Conservation (phyloP, 2,329 filamentous ascomycete genomes). For the Colletotrichum chrysophilum region DNA sequence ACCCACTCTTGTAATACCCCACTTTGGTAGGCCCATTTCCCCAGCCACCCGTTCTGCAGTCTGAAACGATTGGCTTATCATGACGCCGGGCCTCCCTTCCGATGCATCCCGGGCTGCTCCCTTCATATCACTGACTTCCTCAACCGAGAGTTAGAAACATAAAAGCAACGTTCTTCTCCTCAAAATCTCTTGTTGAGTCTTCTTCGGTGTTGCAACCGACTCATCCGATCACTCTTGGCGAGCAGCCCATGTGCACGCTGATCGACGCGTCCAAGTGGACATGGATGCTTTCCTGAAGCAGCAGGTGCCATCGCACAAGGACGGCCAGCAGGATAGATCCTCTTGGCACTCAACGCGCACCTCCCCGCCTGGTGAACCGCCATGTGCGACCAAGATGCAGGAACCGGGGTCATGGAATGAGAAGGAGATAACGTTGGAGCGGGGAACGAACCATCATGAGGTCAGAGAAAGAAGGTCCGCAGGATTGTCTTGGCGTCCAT, state of each 20-base stretch:
- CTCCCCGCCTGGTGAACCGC: background rate
- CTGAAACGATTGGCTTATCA: background rate
- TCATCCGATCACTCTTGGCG: background rate
- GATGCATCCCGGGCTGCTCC: background rate
- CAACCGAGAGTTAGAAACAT: background rate
- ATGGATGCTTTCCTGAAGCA: conserved; percentile 18
- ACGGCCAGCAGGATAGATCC: background rate
- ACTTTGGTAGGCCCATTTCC: background rate
- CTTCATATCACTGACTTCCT: background rate
- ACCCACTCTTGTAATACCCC: background rate
- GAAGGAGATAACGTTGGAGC: background rate
- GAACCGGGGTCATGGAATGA: background rate
- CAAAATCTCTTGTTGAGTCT: background rate
- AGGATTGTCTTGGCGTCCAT: background rate
- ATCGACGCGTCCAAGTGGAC: conserved; percentile 8
- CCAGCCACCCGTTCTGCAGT: background rate
- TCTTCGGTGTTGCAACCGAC: background rate
- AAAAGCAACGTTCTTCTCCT: background rate
- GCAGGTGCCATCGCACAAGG: conserved; percentile 16
- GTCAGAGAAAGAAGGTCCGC: conserved; percentile 8
- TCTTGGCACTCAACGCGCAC: conserved; percentile 4
- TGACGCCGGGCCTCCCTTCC: background rate
- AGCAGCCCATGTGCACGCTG: background rate
- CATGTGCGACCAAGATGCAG: background rate
- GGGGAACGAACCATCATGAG: conserved; percentile 10